Percentiles rank a stretch among this genome's conserved stretches.
Evolutionary conservation across 2,329 filamentous ascomycete genomes (phyloP).

Genomic region (Mollisia scopiformis): DNA sequence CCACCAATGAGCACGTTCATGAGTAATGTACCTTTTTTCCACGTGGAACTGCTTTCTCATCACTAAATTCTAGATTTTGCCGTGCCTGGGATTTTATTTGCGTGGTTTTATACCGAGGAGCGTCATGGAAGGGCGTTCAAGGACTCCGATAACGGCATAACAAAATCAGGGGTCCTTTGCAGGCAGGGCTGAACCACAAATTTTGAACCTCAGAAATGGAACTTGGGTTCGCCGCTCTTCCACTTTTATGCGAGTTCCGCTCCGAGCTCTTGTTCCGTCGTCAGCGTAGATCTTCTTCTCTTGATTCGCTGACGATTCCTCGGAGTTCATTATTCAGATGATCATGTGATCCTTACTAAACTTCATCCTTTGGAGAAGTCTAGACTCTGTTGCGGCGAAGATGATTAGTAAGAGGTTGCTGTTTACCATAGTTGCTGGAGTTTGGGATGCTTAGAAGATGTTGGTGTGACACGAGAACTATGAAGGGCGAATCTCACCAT

Average conservation of each 20-base stretch:
- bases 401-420: too few species aligned
- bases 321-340: neutral
- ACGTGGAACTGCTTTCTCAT: neutral
- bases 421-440: too few species aligned
- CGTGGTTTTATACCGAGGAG: neutral
- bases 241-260: too few species aligned
- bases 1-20: neutral
- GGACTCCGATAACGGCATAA: too few species aligned
- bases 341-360: neutral
- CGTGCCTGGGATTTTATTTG: neutral
- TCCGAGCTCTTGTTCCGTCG: too few species aligned
- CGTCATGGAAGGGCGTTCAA: too few species aligned
- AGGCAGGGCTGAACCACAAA: neutral
- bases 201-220: neutral
- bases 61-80: neutral
- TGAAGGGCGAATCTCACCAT: neutral
- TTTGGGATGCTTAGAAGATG: too few species aligned
- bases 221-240: too few species aligned
- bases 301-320: neutral
- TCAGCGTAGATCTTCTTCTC: neutral
- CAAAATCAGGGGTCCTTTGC: too few species aligned
- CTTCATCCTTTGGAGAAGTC: neutral
- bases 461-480: neutral
- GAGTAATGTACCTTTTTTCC: neutral
- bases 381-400: too few species aligned